A percentile compares a stretch with the other conserved stretches of the same genome.
Conservation (phyloP, 1,284 basidiomycete species). For the Heterobasidion annosum region DNA sequence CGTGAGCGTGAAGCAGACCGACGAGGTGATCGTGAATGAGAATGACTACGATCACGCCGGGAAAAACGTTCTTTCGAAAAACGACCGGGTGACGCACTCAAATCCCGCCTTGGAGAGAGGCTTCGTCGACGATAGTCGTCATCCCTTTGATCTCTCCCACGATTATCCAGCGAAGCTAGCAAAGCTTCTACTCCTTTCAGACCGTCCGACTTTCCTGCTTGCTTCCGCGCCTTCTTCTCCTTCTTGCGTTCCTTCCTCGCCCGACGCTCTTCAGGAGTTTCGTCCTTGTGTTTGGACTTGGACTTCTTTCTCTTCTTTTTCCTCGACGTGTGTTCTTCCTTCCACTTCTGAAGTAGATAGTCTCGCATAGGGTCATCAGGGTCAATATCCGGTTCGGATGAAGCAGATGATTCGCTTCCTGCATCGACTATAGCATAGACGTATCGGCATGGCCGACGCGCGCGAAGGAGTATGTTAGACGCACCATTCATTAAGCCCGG, state of each 20-base stretch:
- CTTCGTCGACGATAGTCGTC: constrained; percentile 9
- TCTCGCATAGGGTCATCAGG: constrained; percentile 97
- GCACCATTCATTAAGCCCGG: constrained; percentile 63
- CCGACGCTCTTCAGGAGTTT: constrained; percentile 69
- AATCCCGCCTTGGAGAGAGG: neutral
- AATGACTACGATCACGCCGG: neutral
- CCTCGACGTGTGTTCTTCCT: constrained; percentile 49
- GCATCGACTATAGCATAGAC: constrained; percentile 32
- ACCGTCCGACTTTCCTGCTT: constrained; percentile 28
- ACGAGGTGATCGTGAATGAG: neutral
- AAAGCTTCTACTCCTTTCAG: constrained; percentile 42
- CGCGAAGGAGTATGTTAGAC: constrained; percentile 12
- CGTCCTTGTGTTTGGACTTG: constrained; percentile 52
- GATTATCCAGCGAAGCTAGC: constrained; percentile 24
- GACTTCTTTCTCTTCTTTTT: constrained; percentile 55
- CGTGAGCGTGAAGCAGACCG: neutral
- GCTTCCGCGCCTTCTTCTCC: constrained; percentile 44
- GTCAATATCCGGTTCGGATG: constrained; percentile 69
- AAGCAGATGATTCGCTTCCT: constrained; percentile 55
- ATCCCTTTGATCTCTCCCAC: constrained; percentile 4
- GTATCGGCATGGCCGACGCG: neutral
- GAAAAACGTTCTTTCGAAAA: neutral
- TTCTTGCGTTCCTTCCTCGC: constrained; percentile 61
- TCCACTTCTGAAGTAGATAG: constrained; percentile 67
- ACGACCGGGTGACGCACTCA: neutral